phyloP scores from a whole-genome alignment of 345 rosid species.

The Citrus hindsii region DNA sequence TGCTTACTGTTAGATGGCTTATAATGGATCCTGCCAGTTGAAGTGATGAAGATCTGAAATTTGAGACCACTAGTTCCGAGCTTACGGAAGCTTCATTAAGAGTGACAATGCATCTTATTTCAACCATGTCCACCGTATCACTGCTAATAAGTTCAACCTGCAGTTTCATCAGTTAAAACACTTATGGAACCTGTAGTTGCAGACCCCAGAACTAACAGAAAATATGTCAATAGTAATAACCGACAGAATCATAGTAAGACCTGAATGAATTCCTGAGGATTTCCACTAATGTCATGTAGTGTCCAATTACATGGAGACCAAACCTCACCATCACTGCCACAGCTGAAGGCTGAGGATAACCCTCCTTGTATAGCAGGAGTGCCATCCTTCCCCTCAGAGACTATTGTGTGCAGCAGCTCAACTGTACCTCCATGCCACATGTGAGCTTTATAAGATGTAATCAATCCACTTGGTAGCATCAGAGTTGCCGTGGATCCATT shows the following conservation, averaged over 20 bases:
- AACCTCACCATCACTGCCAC: constrained; percentile 32
- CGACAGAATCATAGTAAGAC: constrained; percentile 16
- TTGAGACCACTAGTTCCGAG: constrained; percentile 50
- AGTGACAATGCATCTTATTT: constrained; percentile 48
- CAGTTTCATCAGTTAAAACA: constrained; percentile 9
- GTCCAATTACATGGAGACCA: constrained; percentile 60
- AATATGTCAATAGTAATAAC: not conserved
- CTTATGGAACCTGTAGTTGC: not conserved
- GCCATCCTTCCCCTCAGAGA: constrained; percentile 51
- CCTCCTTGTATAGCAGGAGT: constrained; percentile 73
- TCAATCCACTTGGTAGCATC: constrained; percentile 63
- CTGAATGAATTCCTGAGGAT: constrained; percentile 47
- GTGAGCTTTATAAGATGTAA: constrained; percentile 74
- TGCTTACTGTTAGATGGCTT: constrained; percentile 76
- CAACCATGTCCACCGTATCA: constrained; percentile 41
- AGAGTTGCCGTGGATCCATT: constrained; percentile 68
- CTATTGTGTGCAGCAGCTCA: constrained; percentile 79
- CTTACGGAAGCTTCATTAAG: constrained; percentile 51
- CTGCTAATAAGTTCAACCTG: constrained; percentile 64
- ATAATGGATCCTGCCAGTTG: constrained; percentile 45
- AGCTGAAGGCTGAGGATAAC: constrained; percentile 45
- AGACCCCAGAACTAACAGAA: not conserved
- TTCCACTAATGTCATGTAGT: constrained; percentile 52
- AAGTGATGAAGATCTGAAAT: constrained; percentile 39
- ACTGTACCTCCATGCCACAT: constrained; percentile 76